A percentile compares a stretch with the other conserved stretches of the same genome.
phyloP scores from a whole-genome alignment of 2,329 filamentous ascomycete species.

The Cladorrhinum sp. region DNA sequence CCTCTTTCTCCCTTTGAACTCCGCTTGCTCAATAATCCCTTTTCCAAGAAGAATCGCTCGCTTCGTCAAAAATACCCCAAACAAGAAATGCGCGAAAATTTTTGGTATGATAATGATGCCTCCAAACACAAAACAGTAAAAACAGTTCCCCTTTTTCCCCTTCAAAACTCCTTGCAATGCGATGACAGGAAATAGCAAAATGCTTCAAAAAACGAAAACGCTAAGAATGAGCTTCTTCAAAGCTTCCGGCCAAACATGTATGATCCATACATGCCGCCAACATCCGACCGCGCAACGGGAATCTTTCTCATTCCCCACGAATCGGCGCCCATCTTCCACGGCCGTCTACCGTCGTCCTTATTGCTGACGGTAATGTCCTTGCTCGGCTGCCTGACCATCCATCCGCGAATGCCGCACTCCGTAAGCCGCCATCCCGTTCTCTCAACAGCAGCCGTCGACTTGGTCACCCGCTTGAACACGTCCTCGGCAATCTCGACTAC shows the following conservation, averaged over 20 bases:
- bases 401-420: conserved; percentile 63
- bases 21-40: neutral
- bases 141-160: neutral
- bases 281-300: conserved; percentile 85
- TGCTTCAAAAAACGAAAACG: neutral
- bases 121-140: neutral
- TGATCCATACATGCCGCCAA: conserved; percentile 87
- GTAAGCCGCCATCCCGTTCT: conserved; percentile 67
- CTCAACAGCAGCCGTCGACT: conserved; percentile 58
- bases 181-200: neutral
- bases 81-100: neutral
- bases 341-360: conserved; percentile 56
- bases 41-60: neutral
- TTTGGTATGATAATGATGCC: neutral
- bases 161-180: conserved; percentile 7
- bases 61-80: neutral
- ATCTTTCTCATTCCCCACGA: conserved; percentile 89
- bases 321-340: conserved; percentile 81
- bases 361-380: conserved; percentile 30
- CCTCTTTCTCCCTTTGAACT: neutral
- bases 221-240: conserved; percentile 28
- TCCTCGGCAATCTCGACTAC: conserved; percentile 74
- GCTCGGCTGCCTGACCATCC: conserved; percentile 53
- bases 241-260: conserved; percentile 62
- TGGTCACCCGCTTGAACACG: conserved; percentile 61